Evolutionary conservation across 2,329 filamentous ascomycete genomes (phyloP), one percentile per base, ranked within the genome.

Genomic region (Phaeosphaeriaceae sp.): DNA sequence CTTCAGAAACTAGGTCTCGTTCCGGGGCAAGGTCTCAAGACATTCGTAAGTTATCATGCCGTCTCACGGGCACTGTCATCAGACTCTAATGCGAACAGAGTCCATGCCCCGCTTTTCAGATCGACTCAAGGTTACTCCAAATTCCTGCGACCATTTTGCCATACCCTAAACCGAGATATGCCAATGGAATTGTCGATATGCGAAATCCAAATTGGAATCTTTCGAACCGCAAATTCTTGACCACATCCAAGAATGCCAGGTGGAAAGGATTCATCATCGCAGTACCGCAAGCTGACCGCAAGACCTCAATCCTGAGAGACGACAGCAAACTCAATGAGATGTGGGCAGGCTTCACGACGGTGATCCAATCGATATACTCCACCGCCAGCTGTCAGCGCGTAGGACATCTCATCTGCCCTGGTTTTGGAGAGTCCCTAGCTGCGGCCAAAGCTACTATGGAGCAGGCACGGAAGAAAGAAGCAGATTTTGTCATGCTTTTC

Each of bases 1-100:
- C 59, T 71, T 11, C 8, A 21, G 13, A 59, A 47, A 15, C 53
- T 70, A n/a, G 64, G 61, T 5, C 35, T 66, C 24, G 17, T 24
- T 10, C 22, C 44, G 17, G 26, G 19, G 15, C 17, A 21, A 17
- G 49, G 28, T 11, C 48, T 40, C 13, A 50, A n/a, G n/a, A n/a
- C n/a, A n/a, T n/a, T n/a, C n/a, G n/a, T n/a, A n/a, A n/a, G n/a
- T n/a, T n/a, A n/a, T n/a, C n/a, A n/a, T n/a, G n/a, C n/a, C n/a
- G n/a, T n/a, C n/a, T n/a, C n/a, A n/a, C n/a, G n/a, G n/a, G n/a
- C n/a, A n/a, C n/a, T n/a, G n/a, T n/a, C 19, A 43, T 15, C 22
- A 23, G 43, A 17, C 15, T 24, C 55, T 50, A 42, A 53, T 19
- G 4, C 15, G 32, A 28, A 19, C 21, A 55, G 55, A 15, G 21